phyloP scores from a whole-genome alignment of 1,284 basidiomycete species.

The Cryptococcus jaspeensis region DNA sequence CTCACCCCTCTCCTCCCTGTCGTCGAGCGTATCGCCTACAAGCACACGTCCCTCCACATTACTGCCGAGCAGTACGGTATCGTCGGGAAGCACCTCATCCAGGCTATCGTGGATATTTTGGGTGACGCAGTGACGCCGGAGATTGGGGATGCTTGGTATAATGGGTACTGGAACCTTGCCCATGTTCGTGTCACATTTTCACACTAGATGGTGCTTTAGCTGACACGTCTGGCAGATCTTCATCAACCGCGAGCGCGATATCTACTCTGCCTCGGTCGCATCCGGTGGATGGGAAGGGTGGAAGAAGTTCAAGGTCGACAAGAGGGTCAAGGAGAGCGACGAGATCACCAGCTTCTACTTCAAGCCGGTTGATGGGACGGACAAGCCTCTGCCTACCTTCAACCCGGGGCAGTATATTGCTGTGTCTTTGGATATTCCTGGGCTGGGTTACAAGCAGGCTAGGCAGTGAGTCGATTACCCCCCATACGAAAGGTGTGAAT shows the following conservation, averaged over 20 bases:
- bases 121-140: conserved; percentile 39
- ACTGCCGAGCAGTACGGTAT: conserved; percentile 37
- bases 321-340: conserved; percentile 29
- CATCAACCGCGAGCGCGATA: conserved; percentile 35
- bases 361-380: conserved; percentile 26
- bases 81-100: conserved; percentile 37
- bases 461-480: conserved; percentile 19
- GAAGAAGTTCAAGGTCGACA: conserved; percentile 30
- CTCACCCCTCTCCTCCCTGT: conserved; percentile 34
- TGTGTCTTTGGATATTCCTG: conserved; percentile 20
- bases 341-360: conserved; percentile 34
- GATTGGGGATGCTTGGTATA: conserved; percentile 38
- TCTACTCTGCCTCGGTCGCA: conserved; percentile 25
- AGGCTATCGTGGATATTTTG: conserved; percentile 34
- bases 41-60: conserved; percentile 40
- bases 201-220: background rate
- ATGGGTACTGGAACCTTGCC: conserved; percentile 32
- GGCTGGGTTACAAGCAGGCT: conserved; percentile 25
- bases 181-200: conserved; percentile 3
- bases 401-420: conserved; percentile 40
- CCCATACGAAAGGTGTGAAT: background rate
- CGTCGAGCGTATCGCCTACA: conserved; percentile 40
- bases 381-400: conserved; percentile 25
- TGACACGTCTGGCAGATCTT: conserved; percentile 25
- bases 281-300: conserved; percentile 34